Evolutionary conservation across 495 filamentous ascomycete species (phyloP).

Genomic region (Tuber melanosporum): DNA sequence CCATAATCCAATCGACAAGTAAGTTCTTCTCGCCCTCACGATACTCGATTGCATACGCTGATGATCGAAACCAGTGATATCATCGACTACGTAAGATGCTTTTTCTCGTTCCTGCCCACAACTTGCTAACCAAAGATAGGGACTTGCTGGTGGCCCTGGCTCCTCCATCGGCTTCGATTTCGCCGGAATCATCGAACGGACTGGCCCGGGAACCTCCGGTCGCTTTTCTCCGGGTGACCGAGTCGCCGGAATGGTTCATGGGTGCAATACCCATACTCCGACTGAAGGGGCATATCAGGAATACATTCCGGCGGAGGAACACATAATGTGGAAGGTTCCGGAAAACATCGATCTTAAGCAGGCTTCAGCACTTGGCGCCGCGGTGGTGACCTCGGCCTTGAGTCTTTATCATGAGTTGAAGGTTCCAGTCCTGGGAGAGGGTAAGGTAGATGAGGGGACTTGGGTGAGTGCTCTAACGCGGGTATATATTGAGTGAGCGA

Average conservation of each 20-base stretch:
- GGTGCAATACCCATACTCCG: background rate
- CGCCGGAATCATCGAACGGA: background rate
- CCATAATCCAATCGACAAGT: background rate
- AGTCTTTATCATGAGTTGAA: background rate
- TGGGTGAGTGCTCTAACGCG: background rate
- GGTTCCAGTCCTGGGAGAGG: background rate
- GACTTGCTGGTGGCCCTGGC: background rate
- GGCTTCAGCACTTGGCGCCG: background rate
- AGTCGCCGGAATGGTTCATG: background rate
- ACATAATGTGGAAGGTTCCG: background rate
- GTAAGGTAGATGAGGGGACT: background rate
- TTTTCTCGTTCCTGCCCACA: background rate
- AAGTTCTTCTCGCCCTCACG: background rate
- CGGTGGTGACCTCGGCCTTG: background rate
- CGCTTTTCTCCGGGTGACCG: background rate
- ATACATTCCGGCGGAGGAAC: background rate
- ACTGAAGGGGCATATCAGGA: background rate
- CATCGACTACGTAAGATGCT: background rate
- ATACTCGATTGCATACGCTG: background rate
- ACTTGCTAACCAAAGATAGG: background rate
- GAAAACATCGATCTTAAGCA: background rate
- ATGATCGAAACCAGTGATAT: background rate
- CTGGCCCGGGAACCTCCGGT: background rate
- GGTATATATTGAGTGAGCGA: background rate
- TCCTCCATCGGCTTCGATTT: background rate